Evolutionary conservation across 305 asterid genomes (phyloP).

Genomic region (Solanum hybrid): DNA sequence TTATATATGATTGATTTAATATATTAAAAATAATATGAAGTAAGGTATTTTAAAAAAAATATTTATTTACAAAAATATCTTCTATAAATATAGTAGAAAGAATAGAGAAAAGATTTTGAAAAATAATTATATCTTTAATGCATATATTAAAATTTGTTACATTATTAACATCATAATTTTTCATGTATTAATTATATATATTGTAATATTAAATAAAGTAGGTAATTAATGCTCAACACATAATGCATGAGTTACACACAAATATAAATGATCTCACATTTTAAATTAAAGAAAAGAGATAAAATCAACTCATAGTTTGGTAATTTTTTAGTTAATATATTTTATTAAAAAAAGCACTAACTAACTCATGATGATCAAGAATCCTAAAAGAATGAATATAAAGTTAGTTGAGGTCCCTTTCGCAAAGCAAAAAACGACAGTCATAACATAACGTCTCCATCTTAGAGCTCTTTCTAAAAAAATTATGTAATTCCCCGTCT

Average conservation of each 20-base stretch:
- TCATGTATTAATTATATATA: too few species aligned
- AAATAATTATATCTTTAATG: too few species aligned
- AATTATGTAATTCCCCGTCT: too few species aligned
- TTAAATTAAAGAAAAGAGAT: neutral
- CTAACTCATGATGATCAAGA: neutral
- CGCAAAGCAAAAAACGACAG: neutral
- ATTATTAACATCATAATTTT: too few species aligned
- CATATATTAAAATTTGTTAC: neutral
- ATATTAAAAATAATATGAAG: too few species aligned
- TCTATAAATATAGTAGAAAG: neutral
- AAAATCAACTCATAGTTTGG: neutral
- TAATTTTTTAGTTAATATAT: neutral
- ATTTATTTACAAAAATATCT: too few species aligned
- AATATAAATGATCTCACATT: neutral
- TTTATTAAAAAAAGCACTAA: neutral
- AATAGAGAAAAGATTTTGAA: neutral
- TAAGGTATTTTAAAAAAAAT: too few species aligned
- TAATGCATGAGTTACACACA: neutral
- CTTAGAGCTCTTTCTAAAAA: neutral
- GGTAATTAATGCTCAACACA: neutral
- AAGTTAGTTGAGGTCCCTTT: neutral
- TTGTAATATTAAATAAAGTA: too few species aligned
- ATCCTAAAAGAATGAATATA: neutral
- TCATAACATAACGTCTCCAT: neutral
- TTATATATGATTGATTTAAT: rapidly evolving